Base-by-base conservation (phyloP, 2,329 filamentous ascomycete genomes). In the Penicillium sp. region DNA sequence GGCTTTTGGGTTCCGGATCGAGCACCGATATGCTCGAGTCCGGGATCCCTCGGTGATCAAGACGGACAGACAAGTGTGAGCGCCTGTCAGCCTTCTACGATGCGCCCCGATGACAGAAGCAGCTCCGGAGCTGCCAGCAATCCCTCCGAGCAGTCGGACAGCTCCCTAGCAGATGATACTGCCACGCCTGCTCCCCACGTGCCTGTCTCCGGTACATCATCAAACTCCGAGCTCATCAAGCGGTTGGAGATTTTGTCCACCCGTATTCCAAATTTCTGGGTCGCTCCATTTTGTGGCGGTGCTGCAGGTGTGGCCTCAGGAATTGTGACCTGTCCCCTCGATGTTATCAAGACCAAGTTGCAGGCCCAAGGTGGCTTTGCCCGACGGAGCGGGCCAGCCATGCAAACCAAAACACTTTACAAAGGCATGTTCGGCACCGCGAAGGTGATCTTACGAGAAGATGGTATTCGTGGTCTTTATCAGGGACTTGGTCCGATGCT, bases 321-420 rank as follows among this genome's bases (percentile, higher is more conserved):
- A 49, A 85, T 99, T 53, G 90, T 97, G 62, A 97, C 93, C 51
- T 99, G 94, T 73, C 94, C 94, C 41, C 86, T 99, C 65, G 94
- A 99, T 80, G 94, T 99, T 59, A 97, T 99, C 76, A 99, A 99
- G 80, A 99, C 94, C 43, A 97, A 97, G 75, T 78, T 99, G 57
- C 94, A 99, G 74, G 93, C 92, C 15, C 94, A 97, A 73, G 93
- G 93, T 60, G 90, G 91, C 20, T 95, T 96, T 74, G 62, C 75
- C 74, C 69, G 81, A 26, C 72, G 75, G 58, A 68, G 71, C 46
- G 74, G 72, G 43, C 65, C 71, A 27, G 50, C 71, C 25, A 63
- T 73, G 22, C 74, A 77, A n/a, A 71, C 80, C 8, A 80, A 78
- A 49, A 75, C 77, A 20, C 73, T 94, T 48, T 99, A 99, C 73